phyloP scores from a whole-genome alignment of 2,329 filamentous ascomycete species.

The Monosporascus sp. region DNA sequence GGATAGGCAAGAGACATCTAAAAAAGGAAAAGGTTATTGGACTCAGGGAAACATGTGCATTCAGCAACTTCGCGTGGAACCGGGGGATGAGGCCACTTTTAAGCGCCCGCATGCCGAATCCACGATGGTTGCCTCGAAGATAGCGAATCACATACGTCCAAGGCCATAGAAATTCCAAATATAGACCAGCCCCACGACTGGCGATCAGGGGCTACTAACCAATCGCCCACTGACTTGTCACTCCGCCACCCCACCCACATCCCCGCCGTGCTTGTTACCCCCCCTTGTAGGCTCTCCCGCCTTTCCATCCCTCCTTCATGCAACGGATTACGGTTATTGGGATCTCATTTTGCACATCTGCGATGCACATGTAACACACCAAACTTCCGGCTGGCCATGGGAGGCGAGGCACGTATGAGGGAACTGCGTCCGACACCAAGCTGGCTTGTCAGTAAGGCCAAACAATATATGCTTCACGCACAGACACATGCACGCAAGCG shows the following conservation, averaged over 20 bases:
- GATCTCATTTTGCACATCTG: not conserved
- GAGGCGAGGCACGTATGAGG: not conserved
- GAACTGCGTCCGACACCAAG: not conserved
- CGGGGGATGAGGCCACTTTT: slow-evolving; percentile 3
- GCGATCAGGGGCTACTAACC: not conserved
- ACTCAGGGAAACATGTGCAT: no score
- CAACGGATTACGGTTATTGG: not conserved
- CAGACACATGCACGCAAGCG: not conserved
- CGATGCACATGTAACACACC: not conserved
- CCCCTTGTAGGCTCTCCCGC: no score
- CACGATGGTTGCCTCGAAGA: slow-evolving; percentile 5
- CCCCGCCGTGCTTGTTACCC: not conserved
- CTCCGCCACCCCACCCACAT: slow-evolving; percentile 6
- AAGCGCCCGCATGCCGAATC: slow-evolving; percentile 15
- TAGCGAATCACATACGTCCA: slow-evolving; percentile 8
- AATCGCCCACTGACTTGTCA: not conserved
- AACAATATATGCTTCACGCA: not conserved
- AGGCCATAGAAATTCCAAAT: slow-evolving; percentile 8
- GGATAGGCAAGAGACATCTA: no score
- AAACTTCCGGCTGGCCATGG: not conserved
- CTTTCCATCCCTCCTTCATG: not conserved
- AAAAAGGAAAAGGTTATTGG: no score
- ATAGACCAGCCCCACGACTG: slow-evolving; percentile 8
- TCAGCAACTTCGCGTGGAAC: not conserved
- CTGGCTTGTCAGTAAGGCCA: not conserved